A percentile compares a stretch with the other conserved stretches of the same genome.
Conservation (phyloP, 2,329 filamentous ascomycete species). For the Myriosclerotinia scirpicola region DNA sequence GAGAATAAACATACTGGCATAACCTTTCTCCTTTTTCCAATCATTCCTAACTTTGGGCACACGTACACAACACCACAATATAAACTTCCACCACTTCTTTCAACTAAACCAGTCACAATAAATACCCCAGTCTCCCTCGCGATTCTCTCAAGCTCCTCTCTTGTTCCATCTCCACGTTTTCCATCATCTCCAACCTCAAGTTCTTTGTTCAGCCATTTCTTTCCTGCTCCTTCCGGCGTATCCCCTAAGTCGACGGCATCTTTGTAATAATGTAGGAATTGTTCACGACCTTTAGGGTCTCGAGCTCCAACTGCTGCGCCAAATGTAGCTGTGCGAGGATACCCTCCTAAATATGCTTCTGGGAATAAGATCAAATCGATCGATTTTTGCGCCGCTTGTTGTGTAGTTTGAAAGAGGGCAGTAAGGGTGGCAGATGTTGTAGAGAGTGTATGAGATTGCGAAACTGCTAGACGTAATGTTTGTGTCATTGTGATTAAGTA, state of each 20-base stretch:
- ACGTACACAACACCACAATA: slow-evolving; percentile 85
- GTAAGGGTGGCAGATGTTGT: slow-evolving; percentile 58
- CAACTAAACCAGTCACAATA: slow-evolving; percentile 75
- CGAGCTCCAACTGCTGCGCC: slow-evolving; percentile 73
- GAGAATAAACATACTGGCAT: slow-evolving; percentile 67
- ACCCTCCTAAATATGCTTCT: slow-evolving; percentile 89
- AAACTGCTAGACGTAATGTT: slow-evolving; percentile 45
- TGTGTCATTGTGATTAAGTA: slow-evolving; percentile 28
- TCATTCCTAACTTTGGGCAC: slow-evolving; percentile 66
- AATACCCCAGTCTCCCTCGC: slow-evolving; percentile 79
- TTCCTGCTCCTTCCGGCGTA: slow-evolving; percentile 66
- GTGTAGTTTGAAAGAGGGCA: slow-evolving; percentile 63
- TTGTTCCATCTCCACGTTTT: slow-evolving; percentile 69
- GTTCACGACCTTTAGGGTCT: slow-evolving; percentile 68
- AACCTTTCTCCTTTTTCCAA: slow-evolving; percentile 88
- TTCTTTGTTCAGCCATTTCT: slow-evolving; percentile 66
- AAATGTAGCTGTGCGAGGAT: slow-evolving; percentile 79
- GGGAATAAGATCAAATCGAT: slow-evolving; percentile 80
- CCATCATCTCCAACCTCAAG: slow-evolving; percentile 52
- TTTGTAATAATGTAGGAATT: slow-evolving; percentile 79
- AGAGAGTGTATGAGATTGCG: slow-evolving; percentile 50
- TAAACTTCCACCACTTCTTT: slow-evolving; percentile 75
- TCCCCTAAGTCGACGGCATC: slow-evolving; percentile 82
- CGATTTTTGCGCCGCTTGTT: slow-evolving; percentile 55
- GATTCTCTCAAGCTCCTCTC: slow-evolving; percentile 76